Evolutionary conservation across 1,284 basidiomycete species (phyloP), one percentile per base, ranked within the genome.

Genomic region (Tilletia caries): DNA sequence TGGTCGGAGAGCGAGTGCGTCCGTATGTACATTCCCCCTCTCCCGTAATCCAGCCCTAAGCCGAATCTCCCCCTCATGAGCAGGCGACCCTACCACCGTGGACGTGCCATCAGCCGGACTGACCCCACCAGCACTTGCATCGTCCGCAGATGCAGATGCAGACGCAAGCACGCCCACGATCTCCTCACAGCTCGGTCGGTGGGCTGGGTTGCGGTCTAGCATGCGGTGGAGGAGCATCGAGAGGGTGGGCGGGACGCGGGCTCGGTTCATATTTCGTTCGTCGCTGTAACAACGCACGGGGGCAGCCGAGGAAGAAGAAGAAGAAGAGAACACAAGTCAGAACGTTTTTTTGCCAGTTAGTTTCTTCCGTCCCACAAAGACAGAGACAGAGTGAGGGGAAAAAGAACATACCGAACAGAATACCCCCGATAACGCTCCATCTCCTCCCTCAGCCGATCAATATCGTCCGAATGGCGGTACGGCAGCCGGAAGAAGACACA

Each of bases 401-500:
- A 32, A 41, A 15, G 12, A n/a, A 43, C 33, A 8, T 50, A 64
- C 58, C 27, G 8, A 20, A 37, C 34, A 46, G 82, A 85, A 46
- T 77, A 92, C 87, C 93, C 93, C 29, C 86, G 82, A 84, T 95
- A 96, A 1, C 79, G 75, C 65, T 87, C 73, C n/a, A 96, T 91
- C 79, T 93, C 92, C 25, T 85, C 85, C 75, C 92, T 89, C 37
- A 97, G 84, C 48, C 83, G 83, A 60, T 87, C 86, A 83, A 91
- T 85, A 74, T 90, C 89, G 18, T 88, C 88, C 2, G 71, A 71
- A 54, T 81, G 70, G 8, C 68, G 34, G 41, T 75, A 82, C 76
- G 85, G 71, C 88, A 90, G 27, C 85, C 86, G 65, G 84, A 97
- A 92, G 84, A 95, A 97, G 1, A 95, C 85, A 70, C 96, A 87